phyloP scores from a whole-genome alignment of 495 filamentous ascomycete species.

The Lasiosphaeria miniovina region DNA sequence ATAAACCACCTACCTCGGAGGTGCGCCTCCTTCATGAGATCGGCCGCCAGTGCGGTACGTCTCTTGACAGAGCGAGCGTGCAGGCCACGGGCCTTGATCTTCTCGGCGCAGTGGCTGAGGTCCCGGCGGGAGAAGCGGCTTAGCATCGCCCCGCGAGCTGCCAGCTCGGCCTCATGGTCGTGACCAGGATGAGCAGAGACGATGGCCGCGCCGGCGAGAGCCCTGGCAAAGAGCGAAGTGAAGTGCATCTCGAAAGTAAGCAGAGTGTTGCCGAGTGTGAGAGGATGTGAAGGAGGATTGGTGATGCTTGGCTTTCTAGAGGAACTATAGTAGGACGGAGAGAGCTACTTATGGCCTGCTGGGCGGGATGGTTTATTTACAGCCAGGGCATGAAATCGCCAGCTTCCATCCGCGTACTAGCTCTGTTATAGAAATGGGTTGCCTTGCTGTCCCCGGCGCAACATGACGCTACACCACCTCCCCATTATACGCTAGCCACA shows the following conservation, averaged over 20 bases:
- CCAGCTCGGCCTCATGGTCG: slow-evolving; percentile 43
- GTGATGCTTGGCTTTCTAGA: no score
- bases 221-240: slow-evolving; percentile 12
- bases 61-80: slow-evolving; percentile 45
- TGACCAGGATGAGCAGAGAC: slow-evolving; percentile 48
- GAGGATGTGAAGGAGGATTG: no score
- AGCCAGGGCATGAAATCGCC: no score
- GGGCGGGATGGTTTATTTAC: no score
- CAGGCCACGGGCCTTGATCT: slow-evolving; percentile 49
- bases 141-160: slow-evolving; percentile 45
- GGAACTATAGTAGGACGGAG: no score
- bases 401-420: no score
- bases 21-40: slow-evolving; percentile 17
- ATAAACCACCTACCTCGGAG: neutral
- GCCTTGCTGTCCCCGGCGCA: no score
- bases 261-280: no score
- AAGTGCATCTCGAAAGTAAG: slow-evolving; percentile 17
- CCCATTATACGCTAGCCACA: no score
- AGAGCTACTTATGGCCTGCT: no score
- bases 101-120: slow-evolving; percentile 46
- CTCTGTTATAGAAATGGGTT: no score
- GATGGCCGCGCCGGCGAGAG: slow-evolving; percentile 14
- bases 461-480: no score
- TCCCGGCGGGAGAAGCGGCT: slow-evolving; percentile 36
- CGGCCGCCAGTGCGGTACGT: slow-evolving; percentile 31